Percentiles rank a stretch among this genome's conserved stretches.
phyloP scores from a whole-genome alignment of 140 eudicot genomes.

The Oenanthe javanica region DNA sequence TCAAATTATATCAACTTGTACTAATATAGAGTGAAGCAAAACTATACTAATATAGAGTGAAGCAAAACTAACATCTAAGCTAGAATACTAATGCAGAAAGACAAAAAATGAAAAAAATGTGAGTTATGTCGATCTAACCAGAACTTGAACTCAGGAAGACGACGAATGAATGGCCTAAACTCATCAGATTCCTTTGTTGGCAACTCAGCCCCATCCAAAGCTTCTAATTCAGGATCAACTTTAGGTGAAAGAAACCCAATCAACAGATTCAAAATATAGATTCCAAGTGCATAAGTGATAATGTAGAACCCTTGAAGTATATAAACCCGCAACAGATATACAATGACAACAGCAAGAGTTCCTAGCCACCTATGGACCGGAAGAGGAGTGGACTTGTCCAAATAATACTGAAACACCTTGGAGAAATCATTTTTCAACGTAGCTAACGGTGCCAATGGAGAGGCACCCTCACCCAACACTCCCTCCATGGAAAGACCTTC shows the following conservation, averaged over 20 bases:
- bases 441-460: slow-evolving; percentile 39
- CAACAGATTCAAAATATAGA: slow-evolving; percentile 56
- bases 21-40: not conserved
- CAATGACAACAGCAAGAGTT: slow-evolving; percentile 40
- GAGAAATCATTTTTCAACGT: slow-evolving; percentile 53
- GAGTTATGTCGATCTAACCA: slow-evolving; percentile 32
- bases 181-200: slow-evolving; percentile 72
- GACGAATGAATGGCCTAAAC: slow-evolving; percentile 65
- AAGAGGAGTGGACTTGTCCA: slow-evolving; percentile 61
- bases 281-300: slow-evolving; percentile 57
- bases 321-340: slow-evolving; percentile 50
- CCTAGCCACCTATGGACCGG: slow-evolving; percentile 62
- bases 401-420: slow-evolving; percentile 45
- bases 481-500: slow-evolving; percentile 41
- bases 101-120: not conserved
- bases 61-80: not conserved
- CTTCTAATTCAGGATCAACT: slow-evolving; percentile 69
- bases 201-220: slow-evolving; percentile 49
- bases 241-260: slow-evolving; percentile 73
- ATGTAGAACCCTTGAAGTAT: slow-evolving; percentile 59
- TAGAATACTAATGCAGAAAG: not conserved
- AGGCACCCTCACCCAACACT: slow-evolving; percentile 35
- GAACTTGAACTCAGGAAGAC: slow-evolving; percentile 67
- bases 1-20: not conserved
- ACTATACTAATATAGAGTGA: no score